A percentile compares a stretch with the other conserved stretches of the same genome.
Evolutionary conservation across 73 alveolate genomes (phyloP).

Genomic region (Paramecium biaurelia): DNA sequence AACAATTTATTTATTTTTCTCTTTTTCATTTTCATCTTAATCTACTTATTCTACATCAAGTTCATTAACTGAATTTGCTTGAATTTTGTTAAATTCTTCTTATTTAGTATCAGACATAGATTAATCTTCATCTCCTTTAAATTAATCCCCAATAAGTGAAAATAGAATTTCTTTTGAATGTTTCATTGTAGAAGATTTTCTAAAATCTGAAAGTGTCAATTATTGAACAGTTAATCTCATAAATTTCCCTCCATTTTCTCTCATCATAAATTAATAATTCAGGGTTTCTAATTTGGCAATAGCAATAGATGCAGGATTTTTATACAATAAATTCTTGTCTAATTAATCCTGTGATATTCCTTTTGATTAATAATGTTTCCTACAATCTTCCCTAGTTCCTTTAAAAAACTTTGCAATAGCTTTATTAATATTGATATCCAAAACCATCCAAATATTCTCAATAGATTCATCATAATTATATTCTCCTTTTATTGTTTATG

Average conservation of each 20-base stretch:
- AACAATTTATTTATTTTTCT: background rate
- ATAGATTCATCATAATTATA: background rate
- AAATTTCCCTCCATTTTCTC: slow-evolving; percentile 44
- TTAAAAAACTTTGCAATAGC: slow-evolving; percentile 41
- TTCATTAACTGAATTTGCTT: background rate
- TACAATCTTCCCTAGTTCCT: slow-evolving; percentile 33
- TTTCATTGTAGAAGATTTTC: slow-evolving; percentile 22
- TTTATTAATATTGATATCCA: background rate
- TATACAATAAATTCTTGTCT: background rate
- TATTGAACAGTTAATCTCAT: background rate
- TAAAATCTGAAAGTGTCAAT: slow-evolving; percentile 15
- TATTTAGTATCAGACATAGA: background rate
- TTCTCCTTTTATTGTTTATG: slow-evolving; percentile 33
- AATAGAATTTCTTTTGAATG: slow-evolving; percentile 32
- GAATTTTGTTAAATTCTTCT: background rate
- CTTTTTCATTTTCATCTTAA: background rate
- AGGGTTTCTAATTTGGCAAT: background rate
- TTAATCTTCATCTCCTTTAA: slow-evolving; percentile 16
- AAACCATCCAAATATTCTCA: slow-evolving; percentile 54
- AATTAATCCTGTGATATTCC: background rate
- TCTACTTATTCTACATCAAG: background rate
- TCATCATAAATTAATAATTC: slow-evolving; percentile 24
- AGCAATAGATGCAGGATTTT: slow-evolving; percentile 43
- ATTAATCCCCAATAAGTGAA: background rate
- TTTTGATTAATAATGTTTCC: background rate